A percentile compares a stretch with the other conserved stretches of the same genome.
Evolutionary conservation across 2,329 filamentous ascomycete genomes (phyloP).

Genomic region (Penicillium sp.): DNA sequence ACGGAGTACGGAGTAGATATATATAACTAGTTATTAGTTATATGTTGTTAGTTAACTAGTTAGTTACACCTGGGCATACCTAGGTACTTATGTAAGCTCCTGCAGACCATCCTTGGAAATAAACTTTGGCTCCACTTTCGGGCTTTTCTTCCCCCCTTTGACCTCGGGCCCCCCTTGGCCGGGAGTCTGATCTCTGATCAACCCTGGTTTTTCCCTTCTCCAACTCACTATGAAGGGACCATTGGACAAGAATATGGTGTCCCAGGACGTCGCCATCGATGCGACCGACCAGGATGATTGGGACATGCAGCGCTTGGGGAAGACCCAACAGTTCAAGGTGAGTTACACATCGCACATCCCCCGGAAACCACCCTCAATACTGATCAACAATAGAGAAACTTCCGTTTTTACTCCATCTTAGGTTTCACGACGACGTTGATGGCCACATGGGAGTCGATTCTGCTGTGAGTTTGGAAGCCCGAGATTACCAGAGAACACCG

Average conservation of each 20-base stretch:
- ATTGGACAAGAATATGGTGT: slow-evolving; percentile 16
- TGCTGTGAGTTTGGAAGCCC: slow-evolving; percentile 32
- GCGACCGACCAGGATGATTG: slow-evolving; percentile 24
- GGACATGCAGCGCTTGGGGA: slow-evolving; percentile 53
- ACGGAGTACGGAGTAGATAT: no score
- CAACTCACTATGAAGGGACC: not conserved
- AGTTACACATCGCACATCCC: slow-evolving; percentile 3
- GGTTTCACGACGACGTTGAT: slow-evolving; percentile 44
- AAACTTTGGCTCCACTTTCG: no score
- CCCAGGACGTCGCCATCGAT: slow-evolving; percentile 20
- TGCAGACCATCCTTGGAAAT: no score
- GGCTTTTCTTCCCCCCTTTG: no score
- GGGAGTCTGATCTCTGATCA: no score
- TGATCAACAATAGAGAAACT: slow-evolving; percentile 37
- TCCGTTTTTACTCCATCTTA: slow-evolving; percentile 41
- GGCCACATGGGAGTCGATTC: slow-evolving; percentile 43
- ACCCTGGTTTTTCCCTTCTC: not conserved
- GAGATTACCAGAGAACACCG: not conserved
- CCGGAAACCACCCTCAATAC: not conserved
- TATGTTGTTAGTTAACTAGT: no score
- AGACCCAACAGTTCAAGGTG: slow-evolving; percentile 50
- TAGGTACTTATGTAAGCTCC: no score
- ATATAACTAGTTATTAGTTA: no score
- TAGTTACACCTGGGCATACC: no score
- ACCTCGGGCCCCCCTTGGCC: no score